These are phyloP conservation scores for Lactarius indigo DNA, from an alignment of 768 basidiomycete genomes.

Conservation along the genomic window DNA sequence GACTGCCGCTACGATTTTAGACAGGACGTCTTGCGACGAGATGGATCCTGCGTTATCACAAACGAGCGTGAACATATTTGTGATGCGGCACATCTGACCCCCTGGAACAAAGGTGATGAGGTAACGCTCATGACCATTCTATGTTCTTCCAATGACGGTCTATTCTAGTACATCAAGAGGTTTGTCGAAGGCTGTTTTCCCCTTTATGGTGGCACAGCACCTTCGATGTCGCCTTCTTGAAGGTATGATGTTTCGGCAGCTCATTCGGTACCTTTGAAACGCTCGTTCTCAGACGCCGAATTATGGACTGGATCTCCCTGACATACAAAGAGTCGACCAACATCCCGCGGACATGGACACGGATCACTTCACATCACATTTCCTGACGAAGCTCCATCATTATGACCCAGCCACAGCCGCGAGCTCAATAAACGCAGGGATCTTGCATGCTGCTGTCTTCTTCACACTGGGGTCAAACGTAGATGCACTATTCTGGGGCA, in stretches of 20 bases:
- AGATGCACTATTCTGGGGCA: no score
- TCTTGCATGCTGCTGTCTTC: no score
- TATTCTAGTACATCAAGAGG: neutral
- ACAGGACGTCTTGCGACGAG: neutral
- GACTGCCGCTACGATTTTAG: neutral
- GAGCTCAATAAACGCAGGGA: no score
- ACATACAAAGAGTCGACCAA: no score
- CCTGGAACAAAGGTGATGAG: neutral
- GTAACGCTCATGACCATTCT: neutral
- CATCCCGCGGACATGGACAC: no score
- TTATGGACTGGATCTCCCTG: no score
- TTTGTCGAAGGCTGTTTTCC: neutral
- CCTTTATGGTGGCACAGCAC: neutral
- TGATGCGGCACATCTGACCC: neutral
- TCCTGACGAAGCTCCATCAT: no score
- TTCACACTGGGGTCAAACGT: no score
- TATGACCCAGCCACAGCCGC: no score
- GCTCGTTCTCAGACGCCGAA: no score
- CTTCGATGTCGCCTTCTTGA: neutral
- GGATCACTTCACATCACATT: no score
- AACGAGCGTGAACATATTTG: accelerated
- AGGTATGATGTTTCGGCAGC: neutral
- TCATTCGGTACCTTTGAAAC: no score
- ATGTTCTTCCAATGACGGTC: neutral
- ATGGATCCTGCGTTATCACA: neutral